Evolutionary conservation across 305 asterid genomes (phyloP).

Genomic region (Withania somnifera): DNA sequence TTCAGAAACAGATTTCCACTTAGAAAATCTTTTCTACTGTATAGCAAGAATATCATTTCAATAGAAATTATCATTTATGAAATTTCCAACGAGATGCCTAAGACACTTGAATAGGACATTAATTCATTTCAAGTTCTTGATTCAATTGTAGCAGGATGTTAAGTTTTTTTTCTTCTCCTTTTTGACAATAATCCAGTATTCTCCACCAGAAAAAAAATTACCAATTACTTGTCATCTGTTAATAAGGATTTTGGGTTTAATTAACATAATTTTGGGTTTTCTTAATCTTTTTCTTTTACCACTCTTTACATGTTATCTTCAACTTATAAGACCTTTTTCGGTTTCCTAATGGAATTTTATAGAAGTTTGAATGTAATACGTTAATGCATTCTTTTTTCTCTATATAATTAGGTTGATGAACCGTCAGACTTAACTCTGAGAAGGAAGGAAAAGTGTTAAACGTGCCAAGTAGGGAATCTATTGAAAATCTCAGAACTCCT

Average conservation of each 20-base stretch:
- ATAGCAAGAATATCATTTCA: neutral
- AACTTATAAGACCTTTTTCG: neutral
- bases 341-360: neutral
- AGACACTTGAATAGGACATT: neutral
- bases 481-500: constrained; percentile 8
- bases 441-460: constrained; percentile 7
- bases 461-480: constrained; percentile 7
- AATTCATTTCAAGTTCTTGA: neutral
- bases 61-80: neutral
- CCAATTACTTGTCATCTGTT: neutral
- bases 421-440: neutral
- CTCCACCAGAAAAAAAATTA: neutral
- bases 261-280: neutral
- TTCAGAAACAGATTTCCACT: neutral
- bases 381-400: no score
- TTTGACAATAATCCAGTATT: neutral
- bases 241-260: neutral
- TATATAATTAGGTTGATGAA: constrained; percentile 8
- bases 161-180: neutral
- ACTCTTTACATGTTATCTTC: neutral
- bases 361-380: no score
- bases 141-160: neutral
- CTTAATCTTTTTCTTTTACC: neutral
- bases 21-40: neutral
- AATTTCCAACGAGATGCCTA: neutral